phyloP scores from a whole-genome alignment of 768 basidiomycete genomes.

The Tylopilus sp. region DNA sequence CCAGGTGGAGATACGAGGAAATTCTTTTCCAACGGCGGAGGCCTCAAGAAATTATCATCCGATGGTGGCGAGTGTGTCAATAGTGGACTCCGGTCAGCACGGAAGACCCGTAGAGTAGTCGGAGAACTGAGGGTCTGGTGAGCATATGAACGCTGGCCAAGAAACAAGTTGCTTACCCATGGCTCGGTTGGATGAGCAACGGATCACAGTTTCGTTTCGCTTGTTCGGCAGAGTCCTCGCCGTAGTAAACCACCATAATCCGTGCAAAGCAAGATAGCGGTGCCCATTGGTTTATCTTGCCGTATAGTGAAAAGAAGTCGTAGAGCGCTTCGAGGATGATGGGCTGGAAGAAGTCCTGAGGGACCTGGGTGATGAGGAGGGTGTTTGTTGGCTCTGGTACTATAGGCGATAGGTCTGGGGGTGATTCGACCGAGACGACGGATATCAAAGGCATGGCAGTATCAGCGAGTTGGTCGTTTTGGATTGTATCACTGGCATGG shows the following conservation, averaged over 20 bases:
- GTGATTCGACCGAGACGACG: constrained; percentile 19
- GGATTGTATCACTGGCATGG: not conserved
- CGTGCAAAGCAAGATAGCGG: constrained; percentile 79
- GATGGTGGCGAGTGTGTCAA: constrained; percentile 34
- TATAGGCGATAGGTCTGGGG: not conserved
- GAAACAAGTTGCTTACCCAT: constrained; percentile 42
- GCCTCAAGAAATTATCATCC: constrained; percentile 46
- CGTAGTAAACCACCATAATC: constrained; percentile 75
- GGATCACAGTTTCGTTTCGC: constrained; percentile 69
- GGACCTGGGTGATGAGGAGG: constrained; percentile 75
- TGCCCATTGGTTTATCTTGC: constrained; percentile 87
- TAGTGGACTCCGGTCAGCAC: constrained; percentile 69
- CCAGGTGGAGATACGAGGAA: constrained; percentile 98
- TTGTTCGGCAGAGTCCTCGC: constrained; percentile 57
- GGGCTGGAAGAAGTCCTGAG: constrained; percentile 74
- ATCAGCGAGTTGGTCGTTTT: constrained; percentile 4
- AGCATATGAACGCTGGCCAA: constrained; percentile 2
- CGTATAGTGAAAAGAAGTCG: constrained; percentile 72
- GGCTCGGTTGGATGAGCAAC: constrained; percentile 51
- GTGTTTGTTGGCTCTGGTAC: constrained; percentile 63
- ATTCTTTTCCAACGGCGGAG: constrained; percentile 84
- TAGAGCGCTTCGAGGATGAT: constrained; percentile 61
- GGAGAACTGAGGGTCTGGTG: constrained; percentile 38
- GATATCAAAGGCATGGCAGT: constrained; percentile 28
- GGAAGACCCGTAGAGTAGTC: constrained; percentile 62